Evolutionary conservation across 306 rosid species (phyloP).

Genomic region (Ziziphus jujuba): DNA sequence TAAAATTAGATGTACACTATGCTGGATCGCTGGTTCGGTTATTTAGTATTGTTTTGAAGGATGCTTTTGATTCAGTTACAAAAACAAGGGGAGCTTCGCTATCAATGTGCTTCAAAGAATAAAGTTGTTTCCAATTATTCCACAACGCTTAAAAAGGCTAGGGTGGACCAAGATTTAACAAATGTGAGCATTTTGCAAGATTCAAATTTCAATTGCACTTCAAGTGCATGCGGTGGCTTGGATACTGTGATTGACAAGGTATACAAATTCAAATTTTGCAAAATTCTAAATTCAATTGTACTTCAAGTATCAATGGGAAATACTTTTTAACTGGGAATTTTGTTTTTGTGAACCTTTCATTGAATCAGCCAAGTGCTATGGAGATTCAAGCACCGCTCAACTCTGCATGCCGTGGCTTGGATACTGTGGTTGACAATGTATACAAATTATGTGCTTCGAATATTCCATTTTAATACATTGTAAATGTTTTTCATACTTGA

Average conservation of each 20-base stretch:
- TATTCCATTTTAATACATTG: background rate
- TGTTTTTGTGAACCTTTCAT: slow-evolving; percentile 1
- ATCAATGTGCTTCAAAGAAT: slow-evolving; percentile 4
- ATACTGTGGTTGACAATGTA: slow-evolving; percentile 15
- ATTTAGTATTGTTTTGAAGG: background rate
- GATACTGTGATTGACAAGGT: slow-evolving; percentile 17
- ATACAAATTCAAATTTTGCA: background rate
- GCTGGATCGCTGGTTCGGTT: no score
- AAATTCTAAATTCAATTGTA: background rate
- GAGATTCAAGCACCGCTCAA: background rate
- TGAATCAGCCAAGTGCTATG: slow-evolving; percentile 12
- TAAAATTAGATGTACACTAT: background rate
- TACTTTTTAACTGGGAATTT: background rate
- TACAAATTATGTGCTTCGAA: background rate
- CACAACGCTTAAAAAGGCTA: background rate
- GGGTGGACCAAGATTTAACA: background rate
- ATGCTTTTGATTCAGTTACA: background rate
- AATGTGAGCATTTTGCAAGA: slow-evolving; percentile 7
- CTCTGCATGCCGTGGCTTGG: background rate
- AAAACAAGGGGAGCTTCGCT: slow-evolving; percentile 4
- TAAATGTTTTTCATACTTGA: background rate
- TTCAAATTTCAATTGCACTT: background rate
- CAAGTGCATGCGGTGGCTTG: background rate
- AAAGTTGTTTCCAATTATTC: background rate
- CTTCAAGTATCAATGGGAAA: background rate